Evolutionary conservation across 2,329 filamentous ascomycete species (phyloP), one percentile per base, ranked within the genome.

Genomic region (Colletotrichum ledebouriae): DNA sequence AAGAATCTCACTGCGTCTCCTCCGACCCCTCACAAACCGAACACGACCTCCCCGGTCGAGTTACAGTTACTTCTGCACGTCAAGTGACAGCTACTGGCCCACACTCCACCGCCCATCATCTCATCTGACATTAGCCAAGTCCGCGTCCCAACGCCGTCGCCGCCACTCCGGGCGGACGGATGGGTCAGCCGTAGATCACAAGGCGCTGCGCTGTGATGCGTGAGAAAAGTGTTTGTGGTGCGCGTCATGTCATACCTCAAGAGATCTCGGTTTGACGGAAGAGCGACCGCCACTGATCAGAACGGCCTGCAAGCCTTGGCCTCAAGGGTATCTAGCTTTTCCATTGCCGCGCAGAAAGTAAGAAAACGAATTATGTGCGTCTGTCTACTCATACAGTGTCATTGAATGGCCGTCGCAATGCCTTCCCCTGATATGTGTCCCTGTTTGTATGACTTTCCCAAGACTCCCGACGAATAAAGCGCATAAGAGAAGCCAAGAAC

Each of bases 371-470:
- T 22, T 25, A 25, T 50, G 56, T 59, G 49, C 50, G 29, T 66
- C 56, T 70, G 29, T 66, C 56, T 70, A 66, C 60, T 69, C 65
- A 44, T 62, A 66, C 66, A 70, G 50, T 52, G 57, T 69, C 34
- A 47, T 55, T 58, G 60, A 59, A 44, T 53, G 52, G 6, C 67
- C 49, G 44, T 67, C 56, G 39, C 63, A 37, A 63, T 67, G 57
- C 67, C 58, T 58, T 52, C 56, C 61, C 47, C 50, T 56, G 47
- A 65, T 50, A 13, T 34, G 61, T 34, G n/a, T 65, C 22, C 39
- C 44, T 25, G 50, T 47, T 22, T 61, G 55, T 63, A 34, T 55
- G 61, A 60, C 50, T 33, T 37, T 55, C 34, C 63, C 63, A 13
- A 42, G 34, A 58, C 66, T 46, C 57, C 57, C 17, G 12, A 15